A percentile compares a stretch with the other conserved stretches of the same genome.
Conservation (phyloP, 306 rosid genomes). For the Casuarina equisetifolia region DNA sequence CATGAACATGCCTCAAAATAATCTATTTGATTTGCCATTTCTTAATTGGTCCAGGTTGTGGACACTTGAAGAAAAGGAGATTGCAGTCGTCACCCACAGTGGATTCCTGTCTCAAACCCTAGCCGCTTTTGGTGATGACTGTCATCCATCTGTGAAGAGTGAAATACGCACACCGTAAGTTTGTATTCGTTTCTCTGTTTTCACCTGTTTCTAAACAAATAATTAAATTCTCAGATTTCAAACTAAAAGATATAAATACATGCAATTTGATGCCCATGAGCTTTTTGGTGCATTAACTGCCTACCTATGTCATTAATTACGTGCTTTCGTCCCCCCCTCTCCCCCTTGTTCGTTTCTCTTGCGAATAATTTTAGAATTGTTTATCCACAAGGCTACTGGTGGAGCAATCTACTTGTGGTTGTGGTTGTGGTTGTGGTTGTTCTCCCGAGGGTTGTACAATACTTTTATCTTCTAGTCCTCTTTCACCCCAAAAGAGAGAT, state of each 20-base stretch:
- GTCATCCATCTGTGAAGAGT: conserved; percentile 71
- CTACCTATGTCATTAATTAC: neutral
- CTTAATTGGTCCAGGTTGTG: conserved; percentile 63
- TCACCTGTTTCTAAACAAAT: neutral
- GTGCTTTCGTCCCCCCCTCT: neutral
- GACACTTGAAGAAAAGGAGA: conserved; percentile 88
- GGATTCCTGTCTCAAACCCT: conserved; percentile 69
- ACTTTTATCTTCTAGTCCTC: too few relatives aligned
- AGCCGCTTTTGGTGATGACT: conserved; percentile 74
- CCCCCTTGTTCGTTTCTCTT: neutral
- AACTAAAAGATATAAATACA: neutral
- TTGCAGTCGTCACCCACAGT: conserved; percentile 79
- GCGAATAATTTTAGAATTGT: too few relatives aligned
- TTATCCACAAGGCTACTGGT: too few relatives aligned
- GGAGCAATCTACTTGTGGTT: too few relatives aligned
- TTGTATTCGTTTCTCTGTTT: neutral
- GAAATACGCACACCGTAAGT: conserved; percentile 77
- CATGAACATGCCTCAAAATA: neutral
- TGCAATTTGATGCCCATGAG: neutral
- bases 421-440: too few relatives aligned
- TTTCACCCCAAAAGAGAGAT: too few relatives aligned
- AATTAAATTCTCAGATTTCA: neutral
- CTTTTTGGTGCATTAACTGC: neutral
- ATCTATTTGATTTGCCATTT: conserved; percentile 2
- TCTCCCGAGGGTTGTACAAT: too few relatives aligned